Evolutionary conservation across 2,329 filamentous ascomycete species (phyloP).

Genomic region (Aureobasidium sp.): DNA sequence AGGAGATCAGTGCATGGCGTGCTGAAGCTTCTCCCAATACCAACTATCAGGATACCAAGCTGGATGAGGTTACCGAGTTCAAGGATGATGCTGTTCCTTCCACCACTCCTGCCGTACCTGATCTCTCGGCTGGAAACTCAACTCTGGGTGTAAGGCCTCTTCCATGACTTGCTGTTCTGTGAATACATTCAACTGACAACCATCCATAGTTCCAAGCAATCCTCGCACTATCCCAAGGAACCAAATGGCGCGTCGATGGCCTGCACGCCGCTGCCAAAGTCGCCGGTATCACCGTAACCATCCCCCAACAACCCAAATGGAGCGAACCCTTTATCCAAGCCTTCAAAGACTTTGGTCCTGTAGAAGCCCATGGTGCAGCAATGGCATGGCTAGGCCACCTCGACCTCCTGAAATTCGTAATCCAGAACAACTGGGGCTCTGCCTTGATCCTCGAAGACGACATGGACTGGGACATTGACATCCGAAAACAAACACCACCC

Average conservation of each 20-base stretch:
- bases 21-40: not conserved
- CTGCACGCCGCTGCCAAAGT: slow-evolving; percentile 30
- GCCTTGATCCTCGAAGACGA: slow-evolving; percentile 33
- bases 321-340: slow-evolving; percentile 25
- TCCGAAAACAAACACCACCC: slow-evolving; percentile 27
- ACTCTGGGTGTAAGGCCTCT: slow-evolving; percentile 8
- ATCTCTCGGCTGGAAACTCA: slow-evolving; percentile 10
- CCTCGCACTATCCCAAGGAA: slow-evolving; percentile 27
- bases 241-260: slow-evolving; percentile 33
- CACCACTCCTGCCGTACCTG: not conserved
- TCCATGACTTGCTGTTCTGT: not conserved
- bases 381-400: slow-evolving; percentile 29
- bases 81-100: not conserved
- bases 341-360: slow-evolving; percentile 22
- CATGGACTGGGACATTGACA: slow-evolving; percentile 32
- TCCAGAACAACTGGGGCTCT: slow-evolving; percentile 22
- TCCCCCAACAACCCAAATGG: slow-evolving; percentile 29
- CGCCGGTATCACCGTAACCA: slow-evolving; percentile 28
- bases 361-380: slow-evolving; percentile 17
- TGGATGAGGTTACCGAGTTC: not conserved
- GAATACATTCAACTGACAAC: not conserved
- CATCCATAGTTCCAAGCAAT: slow-evolving; percentile 19
- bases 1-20: slow-evolving; percentile 1
- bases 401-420: slow-evolving; percentile 26
- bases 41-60: not conserved